Base-by-base conservation (phyloP, 2,329 filamentous ascomycete genomes). In the Neopestalotiopsis sp. region DNA sequence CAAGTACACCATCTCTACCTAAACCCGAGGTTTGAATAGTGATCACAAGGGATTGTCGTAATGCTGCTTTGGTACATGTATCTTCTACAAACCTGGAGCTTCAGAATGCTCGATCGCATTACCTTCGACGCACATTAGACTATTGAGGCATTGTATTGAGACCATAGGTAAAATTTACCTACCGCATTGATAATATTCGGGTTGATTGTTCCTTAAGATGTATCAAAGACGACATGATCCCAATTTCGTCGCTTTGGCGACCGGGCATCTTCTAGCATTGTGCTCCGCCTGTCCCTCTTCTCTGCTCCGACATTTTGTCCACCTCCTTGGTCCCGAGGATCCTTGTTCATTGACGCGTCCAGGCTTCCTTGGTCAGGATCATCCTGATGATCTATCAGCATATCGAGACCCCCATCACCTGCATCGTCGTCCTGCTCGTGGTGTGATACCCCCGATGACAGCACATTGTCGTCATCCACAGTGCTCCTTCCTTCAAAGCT, bases 331-430 rank as follows among this genome's bases (percentile, higher is more conserved):
- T 28, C 24, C 24, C 24, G 24, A 1, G 61, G 13, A n/a, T 63
- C 49, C 5, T 68, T 65, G 58, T 67, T 68, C 3, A 66, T 17
- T 20, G 28, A 17, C 14, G 69, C 69, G 59, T 74, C 72, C 20
- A 64, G 4, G 32, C 75, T 71, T 2, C 76, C 75, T 72, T 75
- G 74, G 10, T 73, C 74, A 20, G 67, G 69, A 59, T 72, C 71
- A 62, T 70, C 70, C 57, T 69, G 71, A 42, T 76, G 74, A 64
- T 75, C 73, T 38, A 79, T 74, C 2, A 79, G 69, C 77, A 79
- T 78, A 64, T 75, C 76, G 30, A 78, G 67, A 68, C 77, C 76
- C 38, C 75, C 72, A 65, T 78, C 77, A 13, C 74, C 69, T 3
- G 72, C 71, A 4, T 71, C 74, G 52, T 73, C 69, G 40, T 56